Percentiles rank a stretch among this genome's conserved stretches.
Conservation (phyloP, 2,329 filamentous ascomycete species). For the Metarhizium sp. region DNA sequence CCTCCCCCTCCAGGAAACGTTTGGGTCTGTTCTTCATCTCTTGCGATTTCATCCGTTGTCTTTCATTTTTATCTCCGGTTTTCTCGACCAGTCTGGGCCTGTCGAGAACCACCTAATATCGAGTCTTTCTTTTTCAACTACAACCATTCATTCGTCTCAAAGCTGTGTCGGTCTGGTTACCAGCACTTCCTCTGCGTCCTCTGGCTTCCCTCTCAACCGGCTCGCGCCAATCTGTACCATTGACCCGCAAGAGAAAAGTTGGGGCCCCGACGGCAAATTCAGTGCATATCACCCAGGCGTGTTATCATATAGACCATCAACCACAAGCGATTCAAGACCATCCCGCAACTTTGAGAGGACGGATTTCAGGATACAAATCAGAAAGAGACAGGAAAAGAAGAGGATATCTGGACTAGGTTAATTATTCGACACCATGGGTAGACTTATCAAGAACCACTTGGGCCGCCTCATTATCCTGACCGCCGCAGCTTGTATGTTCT, state of each 20-base stretch:
- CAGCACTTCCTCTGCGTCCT: conserved; percentile 22
- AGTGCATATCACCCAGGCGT: neutral
- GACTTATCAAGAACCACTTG: conserved; percentile 99
- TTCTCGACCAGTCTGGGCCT: conserved; percentile 3
- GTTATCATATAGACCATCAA: neutral
- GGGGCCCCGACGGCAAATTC: neutral
- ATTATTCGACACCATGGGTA: conserved; percentile 60
- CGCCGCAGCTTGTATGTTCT: conserved; percentile 60
- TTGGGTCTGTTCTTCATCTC: conserved; percentile 11
- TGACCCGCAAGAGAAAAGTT: neutral
- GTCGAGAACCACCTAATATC: conserved; percentile 10
- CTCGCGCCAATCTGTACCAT: neutral
- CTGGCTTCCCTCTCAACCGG: neutral
- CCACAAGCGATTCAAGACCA: neutral
- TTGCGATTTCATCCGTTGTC: conserved; percentile 5
- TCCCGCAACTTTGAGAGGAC: neutral
- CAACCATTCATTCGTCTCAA: conserved; percentile 11
- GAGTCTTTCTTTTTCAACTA: conserved; percentile 31
- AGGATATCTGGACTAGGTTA: neutral
- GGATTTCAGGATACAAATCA: neutral
- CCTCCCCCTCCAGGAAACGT: neutral
- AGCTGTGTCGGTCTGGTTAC: conserved; percentile 44
- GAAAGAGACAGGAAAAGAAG: conserved; percentile 6
- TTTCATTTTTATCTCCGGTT: conserved; percentile 5
- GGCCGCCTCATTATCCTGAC: conserved; percentile 87